Evolutionary conservation across 129 eudicot genomes (phyloP).

Genomic region (Helichrysum umbraculigerum): DNA sequence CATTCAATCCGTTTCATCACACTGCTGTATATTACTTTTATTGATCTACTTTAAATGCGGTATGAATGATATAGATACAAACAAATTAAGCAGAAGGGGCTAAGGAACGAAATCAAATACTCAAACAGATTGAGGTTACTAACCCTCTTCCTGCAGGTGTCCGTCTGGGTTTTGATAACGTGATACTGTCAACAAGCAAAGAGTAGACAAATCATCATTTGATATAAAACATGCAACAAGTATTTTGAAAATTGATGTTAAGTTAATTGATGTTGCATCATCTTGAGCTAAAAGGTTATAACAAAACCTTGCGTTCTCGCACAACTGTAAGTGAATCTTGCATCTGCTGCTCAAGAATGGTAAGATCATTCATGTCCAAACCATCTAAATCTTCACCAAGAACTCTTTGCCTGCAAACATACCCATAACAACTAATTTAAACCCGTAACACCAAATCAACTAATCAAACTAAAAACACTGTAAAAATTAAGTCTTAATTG

Average conservation of each 20-base stretch:
- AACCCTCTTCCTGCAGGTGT: constrained; percentile 69
- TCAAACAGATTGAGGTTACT: constrained; percentile 20
- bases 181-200: constrained; percentile 50
- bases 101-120: background rate
- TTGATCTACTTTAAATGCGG: background rate
- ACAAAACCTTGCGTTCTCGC: constrained; percentile 60
- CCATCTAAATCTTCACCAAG: constrained; percentile 52
- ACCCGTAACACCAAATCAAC: background rate
- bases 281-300: background rate
- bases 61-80: background rate
- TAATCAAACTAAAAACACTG: background rate
- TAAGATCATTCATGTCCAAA: constrained; percentile 42
- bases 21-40: background rate
- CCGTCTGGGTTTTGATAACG: constrained; percentile 59
- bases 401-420: constrained; percentile 54
- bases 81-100: background rate
- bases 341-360: constrained; percentile 51
- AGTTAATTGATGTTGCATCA: background rate
- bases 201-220: background rate
- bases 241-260: background rate
- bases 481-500: background rate
- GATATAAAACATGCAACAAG: background rate
- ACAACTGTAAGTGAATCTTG: constrained; percentile 43
- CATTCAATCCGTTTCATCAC: background rate
- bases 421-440: background rate